Percentiles rank a stretch among this genome's conserved stretches.
Evolutionary conservation across 495 filamentous ascomycete genomes (phyloP).

Genomic region (Podospora sp.): DNA sequence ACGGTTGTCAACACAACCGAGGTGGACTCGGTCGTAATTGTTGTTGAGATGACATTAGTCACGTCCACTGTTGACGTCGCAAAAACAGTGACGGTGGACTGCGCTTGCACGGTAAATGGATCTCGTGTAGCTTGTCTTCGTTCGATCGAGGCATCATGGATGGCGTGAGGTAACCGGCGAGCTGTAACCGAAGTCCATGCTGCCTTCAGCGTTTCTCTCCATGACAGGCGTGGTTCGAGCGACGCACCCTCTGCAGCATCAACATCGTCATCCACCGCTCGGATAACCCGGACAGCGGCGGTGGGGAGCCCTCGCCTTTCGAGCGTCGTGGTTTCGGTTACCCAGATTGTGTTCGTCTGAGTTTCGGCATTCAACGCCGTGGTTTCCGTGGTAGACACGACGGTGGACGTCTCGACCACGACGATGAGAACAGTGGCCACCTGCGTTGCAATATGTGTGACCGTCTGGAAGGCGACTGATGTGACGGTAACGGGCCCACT

Average conservation of each 20-base stretch:
- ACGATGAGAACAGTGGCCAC: constrained; percentile 31
- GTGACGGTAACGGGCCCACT: constrained; percentile 29
- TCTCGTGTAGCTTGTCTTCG: constrained; percentile 17
- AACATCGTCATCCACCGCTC: constrained; percentile 2
- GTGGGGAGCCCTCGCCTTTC: constrained; percentile 9
- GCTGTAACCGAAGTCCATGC: constrained; percentile 14
- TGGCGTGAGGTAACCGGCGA: constrained; percentile 4
- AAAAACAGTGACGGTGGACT: constrained; percentile 22
- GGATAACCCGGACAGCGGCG: neutral
- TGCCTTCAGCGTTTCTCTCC: neutral
- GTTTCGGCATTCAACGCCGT: constrained; percentile 33
- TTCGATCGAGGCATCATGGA: constrained; percentile 13
- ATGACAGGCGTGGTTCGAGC: neutral
- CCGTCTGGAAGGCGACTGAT: constrained; percentile 23
- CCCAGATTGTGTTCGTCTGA: constrained; percentile 32
- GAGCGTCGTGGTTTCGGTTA: constrained; percentile 22
- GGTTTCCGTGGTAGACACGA: constrained; percentile 28
- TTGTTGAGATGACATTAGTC: constrained; percentile 24
- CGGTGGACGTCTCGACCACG: constrained; percentile 30
- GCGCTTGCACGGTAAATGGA: neutral
- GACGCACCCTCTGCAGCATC: neutral
- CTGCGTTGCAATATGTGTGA: constrained; percentile 28
- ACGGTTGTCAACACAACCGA: constrained; percentile 29
- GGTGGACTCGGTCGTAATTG: constrained; percentile 27
- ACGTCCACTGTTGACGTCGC: constrained; percentile 26